Base-by-base conservation (phyloP, 2,329 filamentous ascomycete genomes). In the Didymella pinodella region DNA sequence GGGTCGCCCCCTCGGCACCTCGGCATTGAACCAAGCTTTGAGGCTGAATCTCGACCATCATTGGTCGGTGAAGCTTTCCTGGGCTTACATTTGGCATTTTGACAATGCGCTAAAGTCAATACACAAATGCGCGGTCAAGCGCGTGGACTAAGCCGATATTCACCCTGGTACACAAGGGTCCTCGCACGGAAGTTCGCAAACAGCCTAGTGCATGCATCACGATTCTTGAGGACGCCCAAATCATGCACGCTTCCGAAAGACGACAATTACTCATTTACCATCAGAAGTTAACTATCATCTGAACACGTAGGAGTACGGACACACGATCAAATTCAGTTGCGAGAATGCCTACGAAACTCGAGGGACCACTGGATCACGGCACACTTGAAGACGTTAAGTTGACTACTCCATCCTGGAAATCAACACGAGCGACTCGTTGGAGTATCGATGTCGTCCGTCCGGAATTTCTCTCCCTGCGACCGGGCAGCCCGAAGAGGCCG, bases 401-500 rank as follows among this genome's bases (percentile, higher is more conserved):
- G 4, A 63, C 67, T n/a, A 60, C 65, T 20, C 49, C 62, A 22
- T 61, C 57, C 8, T 76, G 73, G 73, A 74, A 64, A 56, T 66
- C 72, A 29, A 54, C 65, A 20, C 66, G 68, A 45, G 54, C 63
- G 16, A 61, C 68, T 41, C 63, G 70, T 64, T 73, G 68, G 71
- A 75, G 68, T 46, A 51, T 76, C 14, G 69, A 75, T 45, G 22
- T 66, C 41, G 63, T 75, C 18, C 74, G 72, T 16, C 74, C 73
- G 3, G 67, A 75, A 38, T 76, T 76, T 32, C 48, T 74, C 6
- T 56, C 54, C 7, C 47, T 70, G 8, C 65, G 69, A 51, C 59
- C 64, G 32, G 43, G 49, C 31, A 63, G 46, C 28, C 57, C 65
- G 7, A 73, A 72, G 45, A 68, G 69, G 16, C 53, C 63, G 22